These are phyloP conservation scores for Phytophthora boehmeriae DNA, from an alignment of 352 stramenopile species.

Conservation along the genomic window DNA sequence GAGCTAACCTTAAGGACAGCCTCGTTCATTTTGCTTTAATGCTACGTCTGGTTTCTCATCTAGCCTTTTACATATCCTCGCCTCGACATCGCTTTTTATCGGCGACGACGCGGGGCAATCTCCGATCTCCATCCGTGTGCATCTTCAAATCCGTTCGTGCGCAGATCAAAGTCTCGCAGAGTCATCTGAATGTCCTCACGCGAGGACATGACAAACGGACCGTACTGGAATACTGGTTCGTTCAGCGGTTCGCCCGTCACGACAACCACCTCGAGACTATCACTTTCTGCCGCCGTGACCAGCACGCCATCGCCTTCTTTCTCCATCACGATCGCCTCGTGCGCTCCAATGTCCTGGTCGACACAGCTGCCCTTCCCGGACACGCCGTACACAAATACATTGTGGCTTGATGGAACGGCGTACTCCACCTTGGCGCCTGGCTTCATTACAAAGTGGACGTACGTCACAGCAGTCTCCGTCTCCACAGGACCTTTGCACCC, in stretches of 20 bases:
- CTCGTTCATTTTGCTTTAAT: no score
- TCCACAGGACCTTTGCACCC: slow-evolving; percentile 32
- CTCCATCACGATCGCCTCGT: slow-evolving; percentile 52
- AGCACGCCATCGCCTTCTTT: slow-evolving; percentile 45
- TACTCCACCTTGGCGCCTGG: slow-evolving; percentile 34
- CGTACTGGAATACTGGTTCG: slow-evolving; percentile 62
- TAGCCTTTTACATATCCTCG: not conserved
- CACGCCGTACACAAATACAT: slow-evolving; percentile 39
- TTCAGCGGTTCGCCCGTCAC: slow-evolving; percentile 56
- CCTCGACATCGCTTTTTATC: not conserved
- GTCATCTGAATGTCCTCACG: slow-evolving; percentile 50
- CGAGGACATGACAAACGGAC: slow-evolving; percentile 75
- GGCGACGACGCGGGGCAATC: slow-evolving; percentile 35
- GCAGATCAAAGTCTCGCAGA: slow-evolving; percentile 51
- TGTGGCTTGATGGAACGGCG: slow-evolving; percentile 32
- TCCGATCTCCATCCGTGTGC: slow-evolving; percentile 53
- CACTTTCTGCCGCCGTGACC: slow-evolving; percentile 26
- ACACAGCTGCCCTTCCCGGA: slow-evolving; percentile 23
- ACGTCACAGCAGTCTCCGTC: slow-evolving; percentile 43
- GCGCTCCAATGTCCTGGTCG: slow-evolving; percentile 16
- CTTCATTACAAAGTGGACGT: slow-evolving; percentile 47
- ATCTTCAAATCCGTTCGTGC: slow-evolving; percentile 65
- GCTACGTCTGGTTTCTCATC: not conserved
- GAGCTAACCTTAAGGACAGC: no score
- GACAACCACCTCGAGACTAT: slow-evolving; percentile 54